These are phyloP conservation scores for Mycena galopus DNA, from an alignment of 768 basidiomycete species.

Conservation along the genomic window DNA sequence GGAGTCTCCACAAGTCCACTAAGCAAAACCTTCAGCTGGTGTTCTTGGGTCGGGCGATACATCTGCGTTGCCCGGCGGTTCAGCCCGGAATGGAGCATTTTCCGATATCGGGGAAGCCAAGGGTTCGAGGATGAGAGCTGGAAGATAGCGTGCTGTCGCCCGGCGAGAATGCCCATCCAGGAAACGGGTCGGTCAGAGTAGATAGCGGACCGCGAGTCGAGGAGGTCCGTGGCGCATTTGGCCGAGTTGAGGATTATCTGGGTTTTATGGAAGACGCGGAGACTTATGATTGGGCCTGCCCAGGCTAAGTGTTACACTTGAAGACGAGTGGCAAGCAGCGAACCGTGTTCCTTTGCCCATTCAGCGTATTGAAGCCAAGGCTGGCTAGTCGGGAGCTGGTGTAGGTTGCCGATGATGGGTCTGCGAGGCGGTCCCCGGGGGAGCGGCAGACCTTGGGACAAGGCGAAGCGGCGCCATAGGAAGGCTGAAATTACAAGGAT, in stretches of 20 bases:
- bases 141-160: conserved; percentile 48
- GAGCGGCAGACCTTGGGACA: conserved; percentile 21
- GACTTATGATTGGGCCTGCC: conserved; percentile 56
- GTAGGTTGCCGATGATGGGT: conserved; percentile 43
- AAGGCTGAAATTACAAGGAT: conserved; percentile 2
- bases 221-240: conserved; percentile 57
- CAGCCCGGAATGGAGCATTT: conserved; percentile 52
- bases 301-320: background rate
- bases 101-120: conserved; percentile 53
- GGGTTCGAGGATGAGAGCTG: conserved; percentile 45
- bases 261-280: conserved; percentile 51
- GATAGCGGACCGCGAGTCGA: conserved; percentile 60
- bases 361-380: conserved; percentile 38
- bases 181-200: conserved; percentile 62
- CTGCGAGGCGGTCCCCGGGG: conserved; percentile 45
- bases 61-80: conserved; percentile 49
- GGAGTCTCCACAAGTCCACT: conserved; percentile 46
- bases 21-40: conserved; percentile 47
- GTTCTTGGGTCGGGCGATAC: conserved; percentile 48
- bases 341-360: conserved; percentile 39
- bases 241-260: conserved; percentile 62
- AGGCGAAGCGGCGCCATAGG: conserved; percentile 2
- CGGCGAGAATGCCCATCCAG: conserved; percentile 50
- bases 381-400: conserved; percentile 39
- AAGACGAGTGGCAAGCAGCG: background rate